Evolutionary conservation across 2,329 filamentous ascomycete genomes (phyloP).

Genomic region (Lachnellula arida): DNA sequence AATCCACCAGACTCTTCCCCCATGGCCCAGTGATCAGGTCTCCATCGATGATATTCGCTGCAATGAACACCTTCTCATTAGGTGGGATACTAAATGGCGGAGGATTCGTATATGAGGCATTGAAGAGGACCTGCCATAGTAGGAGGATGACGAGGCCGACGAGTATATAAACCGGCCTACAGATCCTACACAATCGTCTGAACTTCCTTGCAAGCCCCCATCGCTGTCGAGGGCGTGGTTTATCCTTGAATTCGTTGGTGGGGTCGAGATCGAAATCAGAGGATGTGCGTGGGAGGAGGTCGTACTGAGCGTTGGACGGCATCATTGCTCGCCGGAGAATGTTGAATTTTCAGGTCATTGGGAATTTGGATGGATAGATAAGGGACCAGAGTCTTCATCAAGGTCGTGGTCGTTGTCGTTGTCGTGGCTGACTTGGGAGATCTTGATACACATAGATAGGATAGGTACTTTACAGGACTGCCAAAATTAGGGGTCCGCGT

Average conservation of each 20-base stretch:
- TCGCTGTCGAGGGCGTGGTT: slow-evolving; percentile 14
- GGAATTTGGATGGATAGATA: too few relatives aligned
- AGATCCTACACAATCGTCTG: slow-evolving; percentile 10
- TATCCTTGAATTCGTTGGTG: slow-evolving; percentile 22
- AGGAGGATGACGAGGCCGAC: slow-evolving; percentile 20
- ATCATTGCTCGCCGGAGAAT: slow-evolving; percentile 5
- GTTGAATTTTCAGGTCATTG: neutral
- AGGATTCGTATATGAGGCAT: slow-evolving; percentile 40
- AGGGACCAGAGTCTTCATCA: too few relatives aligned
- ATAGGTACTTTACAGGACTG: too few relatives aligned
- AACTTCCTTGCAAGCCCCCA: neutral
- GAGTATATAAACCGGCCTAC: slow-evolving; percentile 24
- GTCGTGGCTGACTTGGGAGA: too few relatives aligned
- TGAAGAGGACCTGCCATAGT: slow-evolving; percentile 29
- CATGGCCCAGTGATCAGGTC: slow-evolving; percentile 58
- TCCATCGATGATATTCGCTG: slow-evolving; percentile 67
- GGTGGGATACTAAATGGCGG: slow-evolving; percentile 39
- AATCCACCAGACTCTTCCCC: slow-evolving; percentile 54
- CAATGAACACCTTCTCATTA: slow-evolving; percentile 68
- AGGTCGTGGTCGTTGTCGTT: too few relatives aligned
- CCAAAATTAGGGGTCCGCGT: neutral
- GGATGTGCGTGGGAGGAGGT: slow-evolving; percentile 19
- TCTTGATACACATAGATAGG: too few relatives aligned
- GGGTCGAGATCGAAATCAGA: slow-evolving; percentile 12
- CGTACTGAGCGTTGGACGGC: slow-evolving; percentile 13